Evolutionary conservation across 768 basidiomycete genomes (phyloP).

Genomic region (Serendipita indica): DNA sequence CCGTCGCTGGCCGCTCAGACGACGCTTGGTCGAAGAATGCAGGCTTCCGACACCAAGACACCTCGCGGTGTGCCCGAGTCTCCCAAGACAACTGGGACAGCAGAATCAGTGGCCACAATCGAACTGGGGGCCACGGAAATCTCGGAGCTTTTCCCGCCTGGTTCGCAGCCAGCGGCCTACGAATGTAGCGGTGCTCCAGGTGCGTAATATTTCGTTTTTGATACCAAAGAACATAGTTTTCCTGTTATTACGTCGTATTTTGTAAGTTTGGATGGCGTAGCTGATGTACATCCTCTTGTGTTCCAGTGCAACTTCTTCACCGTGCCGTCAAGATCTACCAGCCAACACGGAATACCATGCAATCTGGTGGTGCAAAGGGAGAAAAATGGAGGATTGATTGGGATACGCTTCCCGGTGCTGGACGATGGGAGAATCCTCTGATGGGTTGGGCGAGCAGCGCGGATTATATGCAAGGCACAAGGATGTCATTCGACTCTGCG

Average conservation of each 20-base stretch:
- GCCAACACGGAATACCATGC: constrained; percentile 88
- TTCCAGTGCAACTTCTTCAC: constrained; percentile 63
- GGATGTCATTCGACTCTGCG: constrained; percentile 66
- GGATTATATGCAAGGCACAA: constrained; percentile 91
- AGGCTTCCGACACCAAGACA: no score
- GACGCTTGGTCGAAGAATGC: no score
- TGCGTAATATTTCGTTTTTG: not conserved
- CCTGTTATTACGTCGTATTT: not conserved
- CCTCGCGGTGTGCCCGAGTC: no score
- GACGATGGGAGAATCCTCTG: constrained; percentile 93
- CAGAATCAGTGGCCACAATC: not conserved
- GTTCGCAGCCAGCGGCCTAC: not conserved
- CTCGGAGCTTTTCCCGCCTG: not conserved
- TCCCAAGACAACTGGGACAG: not conserved
- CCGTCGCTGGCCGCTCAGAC: no score
- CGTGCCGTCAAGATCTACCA: constrained; percentile 85
- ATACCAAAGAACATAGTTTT: not conserved
- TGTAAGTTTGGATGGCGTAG: not conserved
- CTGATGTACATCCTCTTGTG: not conserved
- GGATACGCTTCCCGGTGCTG: constrained; percentile 76
- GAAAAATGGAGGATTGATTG: constrained; percentile 91
- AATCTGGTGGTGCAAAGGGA: constrained; percentile 74
- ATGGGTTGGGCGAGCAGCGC: constrained; percentile 96
- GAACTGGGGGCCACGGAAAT: not conserved
- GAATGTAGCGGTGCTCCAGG: not conserved